Conservation (phyloP, 75 land plant genomes). For the Ceratopteris richardii region DNA sequence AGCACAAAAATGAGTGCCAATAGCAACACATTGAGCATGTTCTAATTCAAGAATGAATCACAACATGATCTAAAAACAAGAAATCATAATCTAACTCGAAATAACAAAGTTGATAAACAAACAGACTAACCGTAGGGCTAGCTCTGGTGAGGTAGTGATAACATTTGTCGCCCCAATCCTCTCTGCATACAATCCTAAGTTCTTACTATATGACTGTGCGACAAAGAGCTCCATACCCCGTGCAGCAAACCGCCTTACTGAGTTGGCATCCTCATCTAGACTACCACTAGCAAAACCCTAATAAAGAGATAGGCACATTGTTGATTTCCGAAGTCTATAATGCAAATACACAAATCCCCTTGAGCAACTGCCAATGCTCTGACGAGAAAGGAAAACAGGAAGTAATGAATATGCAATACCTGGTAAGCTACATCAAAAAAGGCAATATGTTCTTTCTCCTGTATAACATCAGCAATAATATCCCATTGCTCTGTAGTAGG, state of each 20-base stretch:
- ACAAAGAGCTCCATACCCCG: slow-evolving; percentile 88
- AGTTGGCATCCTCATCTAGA: slow-evolving; percentile 85
- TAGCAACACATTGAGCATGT: background rate
- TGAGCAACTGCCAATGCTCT: no score
- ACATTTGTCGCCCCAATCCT: slow-evolving; percentile 92
- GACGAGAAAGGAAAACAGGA: no score
- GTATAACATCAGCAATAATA: slow-evolving; percentile 83
- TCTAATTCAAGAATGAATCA: no score
- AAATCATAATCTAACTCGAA: background rate
- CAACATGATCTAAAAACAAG: no score
- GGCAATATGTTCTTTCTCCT: slow-evolving; percentile 59
- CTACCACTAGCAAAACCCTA: slow-evolving; percentile 99
- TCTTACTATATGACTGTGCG: slow-evolving; percentile 97
- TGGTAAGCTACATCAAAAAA: slow-evolving; percentile 51
- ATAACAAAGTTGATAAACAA: background rate
- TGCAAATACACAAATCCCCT: no score
- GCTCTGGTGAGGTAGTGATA: slow-evolving; percentile 68
- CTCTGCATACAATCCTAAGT: slow-evolving; percentile 91
- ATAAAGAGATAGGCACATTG: no score
- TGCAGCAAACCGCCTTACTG: slow-evolving; percentile 72
- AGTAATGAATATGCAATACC: slow-evolving; percentile 10
- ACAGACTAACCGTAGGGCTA: slow-evolving; percentile 58
- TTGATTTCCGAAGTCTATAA: no score
- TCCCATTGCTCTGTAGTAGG: slow-evolving; percentile 98
- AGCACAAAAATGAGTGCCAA: background rate